phyloP scores from a whole-genome alignment of 2,329 filamentous ascomycete genomes.

The Rachicladosporium sp. region DNA sequence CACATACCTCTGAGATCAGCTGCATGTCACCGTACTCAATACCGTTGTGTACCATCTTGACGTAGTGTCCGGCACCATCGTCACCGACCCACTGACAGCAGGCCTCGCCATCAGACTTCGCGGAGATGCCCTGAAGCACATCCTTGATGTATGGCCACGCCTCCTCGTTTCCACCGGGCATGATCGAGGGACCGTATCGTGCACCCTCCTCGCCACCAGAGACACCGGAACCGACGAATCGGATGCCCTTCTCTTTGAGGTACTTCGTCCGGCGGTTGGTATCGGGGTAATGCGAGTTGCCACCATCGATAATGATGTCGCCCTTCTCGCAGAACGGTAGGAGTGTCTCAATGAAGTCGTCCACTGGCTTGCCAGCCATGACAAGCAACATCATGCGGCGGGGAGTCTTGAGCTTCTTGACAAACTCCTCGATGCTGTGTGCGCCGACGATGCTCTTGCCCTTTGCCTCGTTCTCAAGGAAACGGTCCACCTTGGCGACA shows the following conservation, averaged over 20 bases:
- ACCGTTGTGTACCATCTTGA: conserved; percentile 99
- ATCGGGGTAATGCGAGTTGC: conserved; percentile 98
- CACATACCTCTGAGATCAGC: conserved; percentile 86
- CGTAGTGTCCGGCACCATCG: conserved; percentile 98
- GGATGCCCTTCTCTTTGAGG: conserved; percentile 73
- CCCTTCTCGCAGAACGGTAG: conserved; percentile 60
- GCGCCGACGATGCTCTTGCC: conserved; percentile 92
- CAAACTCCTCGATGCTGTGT: conserved; percentile 86
- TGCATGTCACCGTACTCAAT: conserved; percentile 99
- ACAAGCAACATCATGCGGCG: conserved; percentile 97
- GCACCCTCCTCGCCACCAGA: conserved; percentile 99
- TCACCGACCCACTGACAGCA: conserved; percentile 99
- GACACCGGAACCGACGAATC: conserved; percentile 93
- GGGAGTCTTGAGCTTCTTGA: conserved; percentile 91
- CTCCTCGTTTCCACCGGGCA: conserved; percentile 97
- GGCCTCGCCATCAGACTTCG: conserved; percentile 92
- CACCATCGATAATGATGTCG: conserved; percentile 98
- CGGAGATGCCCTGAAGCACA: conserved; percentile 93
- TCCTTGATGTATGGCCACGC: conserved; percentile 98
- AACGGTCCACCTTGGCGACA: conserved; percentile 86
- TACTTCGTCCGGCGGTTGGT: conserved; percentile 94
- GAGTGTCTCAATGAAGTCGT: conserved; percentile 96
- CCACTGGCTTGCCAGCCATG: conserved; percentile 94
- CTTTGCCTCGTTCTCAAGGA: conserved; percentile 34
- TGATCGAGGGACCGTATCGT: conserved; percentile 90